Conservation (phyloP, 768 basidiomycete genomes). For the Lentinula boryana region DNA sequence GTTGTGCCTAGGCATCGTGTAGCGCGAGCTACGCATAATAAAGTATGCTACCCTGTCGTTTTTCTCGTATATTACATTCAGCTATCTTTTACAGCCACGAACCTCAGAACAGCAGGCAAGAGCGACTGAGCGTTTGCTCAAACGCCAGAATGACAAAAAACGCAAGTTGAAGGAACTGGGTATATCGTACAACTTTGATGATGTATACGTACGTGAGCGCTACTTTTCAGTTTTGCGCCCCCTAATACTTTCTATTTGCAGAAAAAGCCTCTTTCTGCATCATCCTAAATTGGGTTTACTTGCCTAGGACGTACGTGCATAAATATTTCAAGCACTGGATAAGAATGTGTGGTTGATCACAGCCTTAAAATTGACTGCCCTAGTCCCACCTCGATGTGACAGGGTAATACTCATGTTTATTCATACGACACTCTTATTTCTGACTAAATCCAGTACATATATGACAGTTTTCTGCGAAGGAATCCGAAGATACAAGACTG, state of each 20-base stretch:
- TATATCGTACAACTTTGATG: slow-evolving; percentile 82
- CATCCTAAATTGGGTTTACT: neutral
- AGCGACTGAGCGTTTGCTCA: slow-evolving; percentile 63
- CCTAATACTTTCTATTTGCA: neutral
- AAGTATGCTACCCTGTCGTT: slow-evolving; percentile 38
- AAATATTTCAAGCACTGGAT: too few relatives aligned
- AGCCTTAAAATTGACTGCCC: too few relatives aligned
- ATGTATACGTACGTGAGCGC: slow-evolving; percentile 66
- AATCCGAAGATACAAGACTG: too few relatives aligned
- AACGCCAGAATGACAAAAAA: slow-evolving; percentile 72
- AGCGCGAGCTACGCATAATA: slow-evolving; percentile 72
- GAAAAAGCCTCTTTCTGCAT: neutral
- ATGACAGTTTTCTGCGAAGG: too few relatives aligned
- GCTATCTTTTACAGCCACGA: slow-evolving; percentile 44
- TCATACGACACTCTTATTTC: too few relatives aligned
- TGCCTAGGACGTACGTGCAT: too few relatives aligned
- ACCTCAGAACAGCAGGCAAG: slow-evolving; percentile 63
- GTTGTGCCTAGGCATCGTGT: slow-evolving; percentile 68
- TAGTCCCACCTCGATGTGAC: too few relatives aligned
- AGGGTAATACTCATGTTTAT: too few relatives aligned
- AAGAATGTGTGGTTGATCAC: too few relatives aligned
- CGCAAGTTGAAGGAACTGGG: slow-evolving; percentile 74
- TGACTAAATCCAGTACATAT: too few relatives aligned
- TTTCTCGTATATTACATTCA: neutral
- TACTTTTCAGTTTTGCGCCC: neutral